Percentiles rank a stretch among this genome's conserved stretches.
These are phyloP conservation scores for Cercospora zeae-maydis DNA, from an alignment of 2,329 filamentous ascomycete species.

Conservation along the genomic window DNA sequence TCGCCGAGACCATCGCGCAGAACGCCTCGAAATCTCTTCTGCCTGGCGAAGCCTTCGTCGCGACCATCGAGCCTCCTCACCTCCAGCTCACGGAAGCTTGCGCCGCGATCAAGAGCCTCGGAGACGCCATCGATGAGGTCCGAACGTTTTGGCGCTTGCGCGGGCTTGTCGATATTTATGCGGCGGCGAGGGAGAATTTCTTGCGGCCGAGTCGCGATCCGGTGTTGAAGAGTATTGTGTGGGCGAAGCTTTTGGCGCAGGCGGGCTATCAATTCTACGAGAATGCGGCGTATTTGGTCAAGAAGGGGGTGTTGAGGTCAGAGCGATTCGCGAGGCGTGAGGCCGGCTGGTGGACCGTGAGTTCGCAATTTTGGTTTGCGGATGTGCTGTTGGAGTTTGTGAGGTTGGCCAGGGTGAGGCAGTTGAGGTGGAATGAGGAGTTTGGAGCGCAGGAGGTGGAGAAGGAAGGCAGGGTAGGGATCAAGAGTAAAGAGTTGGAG, in stretches of 20 bases:
- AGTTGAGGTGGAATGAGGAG: slow-evolving; percentile 39
- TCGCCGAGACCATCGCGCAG: slow-evolving; percentile 38
- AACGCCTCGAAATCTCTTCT: slow-evolving; percentile 41
- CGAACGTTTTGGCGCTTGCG: slow-evolving; percentile 73
- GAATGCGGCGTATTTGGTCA: slow-evolving; percentile 73
- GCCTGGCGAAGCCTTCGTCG: slow-evolving; percentile 43
- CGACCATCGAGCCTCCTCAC: slow-evolving; percentile 38
- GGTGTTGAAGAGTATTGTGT: slow-evolving; percentile 54
- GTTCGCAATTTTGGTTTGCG: slow-evolving; percentile 73
- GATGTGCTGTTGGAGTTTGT: slow-evolving; percentile 75
- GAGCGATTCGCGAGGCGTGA: slow-evolving; percentile 44
- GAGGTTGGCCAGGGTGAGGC: slow-evolving; percentile 51
- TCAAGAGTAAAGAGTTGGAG: slow-evolving; percentile 33
- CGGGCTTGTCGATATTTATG: slow-evolving; percentile 70
- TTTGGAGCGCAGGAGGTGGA: slow-evolving; percentile 39
- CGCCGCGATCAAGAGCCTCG: slow-evolving; percentile 48
- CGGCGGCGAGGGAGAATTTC: slow-evolving; percentile 54
- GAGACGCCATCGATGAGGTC: slow-evolving; percentile 64
- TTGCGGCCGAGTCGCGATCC: slow-evolving; percentile 41
- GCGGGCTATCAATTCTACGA: slow-evolving; percentile 74
- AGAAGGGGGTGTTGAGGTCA: slow-evolving; percentile 63
- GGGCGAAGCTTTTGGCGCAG: slow-evolving; percentile 65
- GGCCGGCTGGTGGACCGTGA: slow-evolving; percentile 64
- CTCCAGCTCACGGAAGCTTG: slow-evolving; percentile 34
- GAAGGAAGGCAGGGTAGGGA: slow-evolving; percentile 36